These are phyloP conservation scores for Scytalidium lignicola DNA, from an alignment of 2,329 filamentous ascomycete genomes.

Conservation along the genomic window DNA sequence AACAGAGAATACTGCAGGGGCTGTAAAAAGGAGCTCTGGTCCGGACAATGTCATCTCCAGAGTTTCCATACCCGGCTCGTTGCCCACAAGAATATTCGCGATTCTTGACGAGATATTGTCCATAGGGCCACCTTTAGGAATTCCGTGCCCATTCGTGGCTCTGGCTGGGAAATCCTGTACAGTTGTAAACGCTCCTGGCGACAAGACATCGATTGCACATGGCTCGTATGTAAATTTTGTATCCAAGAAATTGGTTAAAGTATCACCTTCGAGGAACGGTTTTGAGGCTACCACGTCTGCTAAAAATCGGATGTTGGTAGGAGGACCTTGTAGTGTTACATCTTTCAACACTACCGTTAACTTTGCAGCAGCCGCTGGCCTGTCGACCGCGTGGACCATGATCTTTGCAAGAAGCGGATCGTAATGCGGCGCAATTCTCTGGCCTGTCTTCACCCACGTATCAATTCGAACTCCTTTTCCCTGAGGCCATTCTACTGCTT, in stretches of 20 bases:
- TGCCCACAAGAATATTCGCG: slow-evolving; percentile 56
- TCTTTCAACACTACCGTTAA: slow-evolving; percentile 55
- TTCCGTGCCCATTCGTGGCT: slow-evolving; percentile 32
- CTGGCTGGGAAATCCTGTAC: slow-evolving; percentile 38
- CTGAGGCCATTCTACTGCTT: slow-evolving; percentile 29
- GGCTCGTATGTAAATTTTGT: slow-evolving; percentile 23
- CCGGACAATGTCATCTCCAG: slow-evolving; percentile 58
- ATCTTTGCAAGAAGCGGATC: slow-evolving; percentile 72
- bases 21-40: slow-evolving; percentile 51
- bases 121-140: slow-evolving; percentile 38
- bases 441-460: slow-evolving; percentile 63
- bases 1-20: slow-evolving; percentile 48
- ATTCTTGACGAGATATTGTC: slow-evolving; percentile 30
- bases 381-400: slow-evolving; percentile 54
- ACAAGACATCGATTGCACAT: slow-evolving; percentile 31
- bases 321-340: slow-evolving; percentile 45
- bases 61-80: slow-evolving; percentile 43
- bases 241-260: slow-evolving; percentile 32
- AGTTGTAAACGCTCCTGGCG: slow-evolving; percentile 31
- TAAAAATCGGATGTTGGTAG: slow-evolving; percentile 51
- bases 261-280: slow-evolving; percentile 26
- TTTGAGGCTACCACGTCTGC: slow-evolving; percentile 43
- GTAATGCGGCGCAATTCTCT: slow-evolving; percentile 68
- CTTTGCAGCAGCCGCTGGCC: slow-evolving; percentile 58
- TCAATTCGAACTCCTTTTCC: slow-evolving; percentile 50